These are phyloP conservation scores for Blattamonas nauphoetae DNA, from an alignment of 78 protist genomes.

Conservation along the genomic window DNA sequence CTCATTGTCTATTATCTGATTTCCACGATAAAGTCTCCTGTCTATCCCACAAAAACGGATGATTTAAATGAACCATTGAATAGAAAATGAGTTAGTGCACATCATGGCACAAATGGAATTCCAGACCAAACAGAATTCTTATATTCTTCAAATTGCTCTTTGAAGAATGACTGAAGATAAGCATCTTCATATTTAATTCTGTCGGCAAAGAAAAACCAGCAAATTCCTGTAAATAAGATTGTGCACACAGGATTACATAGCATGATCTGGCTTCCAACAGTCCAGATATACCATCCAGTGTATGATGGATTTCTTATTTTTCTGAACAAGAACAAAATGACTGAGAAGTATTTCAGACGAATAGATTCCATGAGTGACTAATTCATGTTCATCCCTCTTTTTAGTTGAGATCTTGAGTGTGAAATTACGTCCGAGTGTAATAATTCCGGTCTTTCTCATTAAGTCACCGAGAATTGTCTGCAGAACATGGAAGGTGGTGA, in stretches of 20 bases:
- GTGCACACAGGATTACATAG: constrained; percentile 8
- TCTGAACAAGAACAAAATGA: neutral
- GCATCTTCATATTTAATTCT: constrained; percentile 23
- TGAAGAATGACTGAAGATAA: neutral
- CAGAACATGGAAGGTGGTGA: neutral
- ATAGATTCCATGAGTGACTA: constrained; percentile 12
- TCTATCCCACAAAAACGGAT: too few relatives aligned
- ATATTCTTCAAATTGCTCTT: neutral
- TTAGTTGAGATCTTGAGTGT: neutral
- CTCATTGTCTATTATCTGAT: too few relatives aligned
- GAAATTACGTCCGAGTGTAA: neutral
- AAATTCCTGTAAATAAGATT: neutral
- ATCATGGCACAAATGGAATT: neutral
- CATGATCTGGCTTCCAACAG: constrained; percentile 8
- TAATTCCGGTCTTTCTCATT: neutral
- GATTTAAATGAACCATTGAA: too few relatives aligned
- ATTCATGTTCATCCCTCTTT: neutral
- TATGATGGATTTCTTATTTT: constrained; percentile 8
- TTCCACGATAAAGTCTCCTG: too few relatives aligned
- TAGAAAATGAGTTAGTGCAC: too few relatives aligned
- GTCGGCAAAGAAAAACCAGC: constrained; percentile 10
- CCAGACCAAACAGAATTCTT: neutral
- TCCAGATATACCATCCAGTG: constrained; percentile 10
- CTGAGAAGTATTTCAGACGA: neutral
- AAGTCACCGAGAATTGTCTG: neutral